Evolutionary conservation across 2,329 filamentous ascomycete species (phyloP).

Genomic region (Cercospora sp.): DNA sequence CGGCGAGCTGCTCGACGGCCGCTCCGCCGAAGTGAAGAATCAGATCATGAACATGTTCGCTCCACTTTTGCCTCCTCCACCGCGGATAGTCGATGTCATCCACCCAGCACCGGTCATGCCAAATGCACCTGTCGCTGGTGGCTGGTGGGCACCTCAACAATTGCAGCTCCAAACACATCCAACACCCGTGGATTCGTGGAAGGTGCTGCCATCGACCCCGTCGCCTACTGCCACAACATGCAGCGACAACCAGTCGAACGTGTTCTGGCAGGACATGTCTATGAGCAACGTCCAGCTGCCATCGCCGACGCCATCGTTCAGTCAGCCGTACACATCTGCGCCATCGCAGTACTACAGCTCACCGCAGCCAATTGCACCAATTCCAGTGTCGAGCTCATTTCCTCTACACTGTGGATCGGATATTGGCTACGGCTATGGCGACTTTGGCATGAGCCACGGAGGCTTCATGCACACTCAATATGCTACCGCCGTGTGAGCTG

Average conservation of each 20-base stretch:
- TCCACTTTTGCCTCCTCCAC: constrained; percentile 81
- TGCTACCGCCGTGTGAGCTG: constrained; percentile 79
- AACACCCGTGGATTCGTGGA: constrained; percentile 81
- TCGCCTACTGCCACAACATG: constrained; percentile 68
- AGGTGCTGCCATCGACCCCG: constrained; percentile 84
- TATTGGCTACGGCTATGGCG: constrained; percentile 61
- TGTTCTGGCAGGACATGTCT: constrained; percentile 77
- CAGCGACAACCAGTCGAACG: constrained; percentile 67
- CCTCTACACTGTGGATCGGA: constrained; percentile 79
- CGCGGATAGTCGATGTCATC: constrained; percentile 84
- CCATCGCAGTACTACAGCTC: constrained; percentile 71
- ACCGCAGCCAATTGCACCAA: constrained; percentile 69
- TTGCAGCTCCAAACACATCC: constrained; percentile 62
- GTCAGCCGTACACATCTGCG: constrained; percentile 66
- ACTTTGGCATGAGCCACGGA: constrained; percentile 85
- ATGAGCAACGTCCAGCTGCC: constrained; percentile 70
- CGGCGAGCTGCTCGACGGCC: constrained; percentile 86
- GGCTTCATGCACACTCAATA: constrained; percentile 69
- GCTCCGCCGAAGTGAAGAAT: constrained; percentile 89
- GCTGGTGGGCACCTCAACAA: constrained; percentile 79
- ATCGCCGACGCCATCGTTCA: constrained; percentile 78
- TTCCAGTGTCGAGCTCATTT: constrained; percentile 85
- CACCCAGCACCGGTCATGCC: constrained; percentile 82
- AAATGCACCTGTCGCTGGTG: constrained; percentile 65
- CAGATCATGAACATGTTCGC: constrained; percentile 81